phyloP scores from a whole-genome alignment of 805 yeast species.

The Hemisphaericaspora nanyangensis region DNA sequence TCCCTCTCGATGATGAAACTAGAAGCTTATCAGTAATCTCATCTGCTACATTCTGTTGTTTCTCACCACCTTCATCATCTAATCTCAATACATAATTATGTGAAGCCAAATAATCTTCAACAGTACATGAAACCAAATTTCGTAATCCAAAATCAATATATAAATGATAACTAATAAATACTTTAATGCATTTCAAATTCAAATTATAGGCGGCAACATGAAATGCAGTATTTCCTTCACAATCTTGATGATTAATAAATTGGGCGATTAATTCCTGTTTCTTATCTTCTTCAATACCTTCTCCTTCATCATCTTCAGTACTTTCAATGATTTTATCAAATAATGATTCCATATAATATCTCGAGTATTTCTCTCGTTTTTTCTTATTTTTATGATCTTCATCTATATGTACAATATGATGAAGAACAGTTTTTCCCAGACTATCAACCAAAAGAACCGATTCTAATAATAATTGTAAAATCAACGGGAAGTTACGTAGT shows the following conservation, averaged over 20 bases:
- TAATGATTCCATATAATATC: conserved; percentile 37
- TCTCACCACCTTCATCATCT: conserved; percentile 10
- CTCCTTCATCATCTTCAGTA: conserved; percentile 14
- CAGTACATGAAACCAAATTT: conserved; percentile 44
- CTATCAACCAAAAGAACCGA: conserved; percentile 36
- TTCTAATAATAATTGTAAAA: conserved; percentile 33
- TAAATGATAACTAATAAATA: conserved; percentile 82
- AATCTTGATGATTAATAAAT: conserved; percentile 82
- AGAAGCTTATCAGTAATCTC: not conserved
- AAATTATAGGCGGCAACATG: conserved; percentile 85
- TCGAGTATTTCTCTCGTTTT: conserved; percentile 33
- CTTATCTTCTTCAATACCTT: conserved; percentile 13
- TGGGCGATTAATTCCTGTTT: conserved; percentile 28
- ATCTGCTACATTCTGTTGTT: conserved; percentile 1
- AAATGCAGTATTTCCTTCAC: conserved; percentile 91
- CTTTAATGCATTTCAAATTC: conserved; percentile 69
- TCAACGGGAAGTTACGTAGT: conserved; percentile 31
- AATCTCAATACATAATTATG: conserved; percentile 26
- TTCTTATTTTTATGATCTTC: conserved; percentile 13
- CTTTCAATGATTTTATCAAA: conserved; percentile 29
- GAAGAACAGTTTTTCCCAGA: conserved; percentile 38
- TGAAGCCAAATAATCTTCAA: conserved; percentile 38
- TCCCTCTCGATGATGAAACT: not conserved
- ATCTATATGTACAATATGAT: conserved; percentile 30
- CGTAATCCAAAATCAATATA: conserved; percentile 42